These are phyloP conservation scores for Sisymbrium altissimum DNA, from an alignment of 345 rosid genomes.

Conservation along the genomic window DNA sequence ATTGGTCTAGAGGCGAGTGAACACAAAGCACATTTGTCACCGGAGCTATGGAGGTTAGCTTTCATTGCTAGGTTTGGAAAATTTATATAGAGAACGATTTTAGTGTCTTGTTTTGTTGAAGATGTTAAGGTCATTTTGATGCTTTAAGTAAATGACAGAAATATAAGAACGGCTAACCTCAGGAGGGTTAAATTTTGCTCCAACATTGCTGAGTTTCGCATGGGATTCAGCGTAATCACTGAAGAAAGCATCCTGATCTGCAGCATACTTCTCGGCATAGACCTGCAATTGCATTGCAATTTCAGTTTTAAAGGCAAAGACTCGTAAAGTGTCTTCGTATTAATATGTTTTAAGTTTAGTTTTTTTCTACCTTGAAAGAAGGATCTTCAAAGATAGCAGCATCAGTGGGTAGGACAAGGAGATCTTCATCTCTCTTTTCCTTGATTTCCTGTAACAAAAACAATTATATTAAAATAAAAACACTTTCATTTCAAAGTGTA, in stretches of 20 bases:
- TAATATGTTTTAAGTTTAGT: background rate
- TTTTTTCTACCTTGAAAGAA: slow-evolving; percentile 69
- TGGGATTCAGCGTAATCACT: slow-evolving; percentile 94
- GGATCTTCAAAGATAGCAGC: slow-evolving; percentile 88
- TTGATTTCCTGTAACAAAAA: slow-evolving; percentile 62
- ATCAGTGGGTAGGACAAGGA: slow-evolving; percentile 91
- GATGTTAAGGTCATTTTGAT: slow-evolving; percentile 9
- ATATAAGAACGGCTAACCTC: slow-evolving; percentile 55
- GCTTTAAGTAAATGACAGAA: slow-evolving; percentile 43
- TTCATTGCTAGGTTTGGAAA: no score
- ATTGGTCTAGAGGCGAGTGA: no score
- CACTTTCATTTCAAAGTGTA: background rate
- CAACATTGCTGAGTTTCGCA: slow-evolving; percentile 89
- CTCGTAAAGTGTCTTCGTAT: slow-evolving; percentile 3
- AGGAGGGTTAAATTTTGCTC: slow-evolving; percentile 90
- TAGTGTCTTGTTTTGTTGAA: background rate
- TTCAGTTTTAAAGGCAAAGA: slow-evolving; percentile 14
- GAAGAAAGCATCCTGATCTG: slow-evolving; percentile 78
- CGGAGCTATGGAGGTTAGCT: no score
- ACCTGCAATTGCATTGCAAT: slow-evolving; percentile 44
- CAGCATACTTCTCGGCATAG: slow-evolving; percentile 88
- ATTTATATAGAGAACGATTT: no score
- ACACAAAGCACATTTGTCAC: no score
- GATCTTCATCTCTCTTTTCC: slow-evolving; percentile 70
- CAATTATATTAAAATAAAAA: background rate